phyloP scores from a whole-genome alignment of 73 alveolate genomes.

The Effrenium voratum region DNA sequence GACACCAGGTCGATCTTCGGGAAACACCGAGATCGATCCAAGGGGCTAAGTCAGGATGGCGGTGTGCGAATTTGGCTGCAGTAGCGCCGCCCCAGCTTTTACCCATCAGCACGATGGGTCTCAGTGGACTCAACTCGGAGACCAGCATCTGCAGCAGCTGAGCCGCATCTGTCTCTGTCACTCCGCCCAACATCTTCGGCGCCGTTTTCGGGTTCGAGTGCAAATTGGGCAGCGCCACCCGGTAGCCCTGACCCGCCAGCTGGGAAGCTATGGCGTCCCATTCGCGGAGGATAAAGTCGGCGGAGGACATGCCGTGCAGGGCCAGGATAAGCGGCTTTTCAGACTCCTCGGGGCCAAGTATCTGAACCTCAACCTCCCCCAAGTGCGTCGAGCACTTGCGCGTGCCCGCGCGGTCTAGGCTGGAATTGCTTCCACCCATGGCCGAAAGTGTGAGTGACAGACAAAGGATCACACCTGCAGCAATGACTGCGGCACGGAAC shows the following conservation, averaged over 20 bases:
- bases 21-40: too few species aligned
- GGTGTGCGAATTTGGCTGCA: slow-evolving; percentile 52
- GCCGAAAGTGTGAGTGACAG: too few species aligned
- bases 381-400: slow-evolving; percentile 18
- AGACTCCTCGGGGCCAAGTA: slow-evolving; percentile 27
- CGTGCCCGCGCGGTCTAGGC: too few species aligned
- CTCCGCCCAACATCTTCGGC: not conserved
- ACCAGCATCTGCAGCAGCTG: not conserved
- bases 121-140: not conserved
- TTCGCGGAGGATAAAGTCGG: slow-evolving; percentile 44
- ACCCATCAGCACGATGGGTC: slow-evolving; percentile 50
- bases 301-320: slow-evolving; percentile 46
- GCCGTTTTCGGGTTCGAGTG: slow-evolving; percentile 48
- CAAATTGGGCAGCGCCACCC: slow-evolving; percentile 58
- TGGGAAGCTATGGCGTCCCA: slow-evolving; percentile 22
- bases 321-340: not conserved
- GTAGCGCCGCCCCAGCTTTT: slow-evolving; percentile 75
- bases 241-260: slow-evolving; percentile 21
- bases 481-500: too few species aligned
- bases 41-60: slow-evolving; percentile 19
- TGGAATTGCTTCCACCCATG: too few species aligned
- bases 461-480: too few species aligned
- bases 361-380: slow-evolving; percentile 22
- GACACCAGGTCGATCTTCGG: too few species aligned
- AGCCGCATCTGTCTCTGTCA: not conserved